Evolutionary conservation across 805 yeast species (phyloP), one percentile per base, ranked within the genome.

Genomic region (Myxozyma geophila): DNA sequence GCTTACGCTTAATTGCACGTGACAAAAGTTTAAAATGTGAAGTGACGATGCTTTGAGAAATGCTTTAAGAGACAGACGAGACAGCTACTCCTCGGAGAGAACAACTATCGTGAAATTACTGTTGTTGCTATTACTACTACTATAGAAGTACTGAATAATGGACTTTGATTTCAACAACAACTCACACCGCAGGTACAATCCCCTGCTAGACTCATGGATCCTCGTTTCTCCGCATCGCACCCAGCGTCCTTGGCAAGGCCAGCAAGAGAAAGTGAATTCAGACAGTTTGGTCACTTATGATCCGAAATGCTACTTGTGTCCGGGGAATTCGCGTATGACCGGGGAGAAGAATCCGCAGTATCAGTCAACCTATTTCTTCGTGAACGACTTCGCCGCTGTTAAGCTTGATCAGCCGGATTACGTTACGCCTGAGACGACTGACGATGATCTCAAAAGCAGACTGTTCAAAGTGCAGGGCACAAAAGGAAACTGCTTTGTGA

Each of bases 231-330:
- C 93, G 6, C 93, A 88, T 72, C 78, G 92, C 62, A 84, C 91
- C 37, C 86, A 87, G 74, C 80, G 93, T 68, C 92, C 93, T 21
- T 88, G 92, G 92, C 88, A 85, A 73, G 92, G 92, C 43, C 89
- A 86, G 66, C 80, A 85, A 67, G 92, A 88, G 72, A 78, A 78
- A 41, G 74, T 80, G 15, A 70, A 73, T 58, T 78, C 74, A 51
- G 78, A 76, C 15, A 70, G 73, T 36, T 77, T 81, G 66, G 88
- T 89, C 4, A 76, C 69, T 40, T 87, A 83, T 71, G 92, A 88
- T 70, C 82, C 82, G 21, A 82, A 81, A 67, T 88, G 93, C 76
- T 88, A 84, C 74, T 77, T 88, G 66, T 88, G 92, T 75, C 92
- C 92, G 0, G 85, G 90, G 2, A 88, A 88, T 73, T 74, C 76